Base-by-base conservation (phyloP, 805 yeast genomes). In the Ogataea ramenticola region DNA sequence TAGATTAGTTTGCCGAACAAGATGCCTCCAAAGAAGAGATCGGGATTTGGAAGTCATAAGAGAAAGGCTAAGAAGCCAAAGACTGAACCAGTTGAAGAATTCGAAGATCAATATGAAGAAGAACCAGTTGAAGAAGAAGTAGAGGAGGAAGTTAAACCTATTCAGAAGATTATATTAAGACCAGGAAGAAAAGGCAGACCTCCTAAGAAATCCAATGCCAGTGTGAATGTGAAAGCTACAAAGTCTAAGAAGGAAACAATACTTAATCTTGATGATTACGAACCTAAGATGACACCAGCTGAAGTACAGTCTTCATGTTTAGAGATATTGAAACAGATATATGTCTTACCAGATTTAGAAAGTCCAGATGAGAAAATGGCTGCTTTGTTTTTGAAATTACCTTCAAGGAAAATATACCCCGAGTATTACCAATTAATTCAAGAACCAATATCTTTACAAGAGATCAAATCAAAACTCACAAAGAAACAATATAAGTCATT, bases 361-460 rank as follows among this genome's bases (percentile, higher is more conserved):
- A 46, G 39, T 19, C 39, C 33, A 5, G 49, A 56, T 57, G 65
- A 49, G 61, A 64, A 42, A 58, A 54, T 69, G 43, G 46, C 65
- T 33, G 64, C 72, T 50, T 76, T 78, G 60, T 88, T 89, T 62
- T 60, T 80, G 48, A 80, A 77, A 51, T 69, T 88, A 33, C 96
- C 96, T 8, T 74, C 84, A 22, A 77, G 80, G 51, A 80, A 82
- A 57, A 63, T 76, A 39, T 87, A 85, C 56, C 89, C 96, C 0
- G 95, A 87, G 57, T 89, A 88, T 60, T 86, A 82, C 58, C 73
- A 76, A 45, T 67, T 79, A 43, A 79, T 86, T 38, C 64, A 68
- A 43, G 64, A 65, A 20, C 95, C 96, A 2, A 77, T 85, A 3
- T 82, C 95, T 0, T 60, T 87, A 12, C 71, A 75, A 44, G 91